Base-by-base conservation (phyloP, 257 asterid species). In the Gentiana straminea region DNA sequence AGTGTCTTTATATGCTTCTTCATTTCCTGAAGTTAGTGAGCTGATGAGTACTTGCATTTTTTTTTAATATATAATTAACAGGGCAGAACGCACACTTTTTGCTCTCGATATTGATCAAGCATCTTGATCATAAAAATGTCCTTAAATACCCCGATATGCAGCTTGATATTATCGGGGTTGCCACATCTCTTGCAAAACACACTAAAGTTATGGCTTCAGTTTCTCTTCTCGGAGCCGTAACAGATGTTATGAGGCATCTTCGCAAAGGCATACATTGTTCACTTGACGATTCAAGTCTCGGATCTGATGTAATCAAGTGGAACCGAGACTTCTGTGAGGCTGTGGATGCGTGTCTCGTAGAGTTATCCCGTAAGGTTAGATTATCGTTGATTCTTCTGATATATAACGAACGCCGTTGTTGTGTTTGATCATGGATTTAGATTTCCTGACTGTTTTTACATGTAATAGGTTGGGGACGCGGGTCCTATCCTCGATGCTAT, bases 231-330 rank as follows among this genome's bases (percentile, higher is more conserved):
- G 84, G 89, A 54, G 88, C 98, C 12, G 82, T 86, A 38, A 82
- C 86, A 55, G 98, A 86, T 75, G 63, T 86, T 63, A 84, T 86
- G 85, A 80, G 96, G 73, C 96, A 90, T 75, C 73, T 90, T 71
- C 85, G 94, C 41, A 90, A 84, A 70, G 79, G 94, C 64, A 90
- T 90, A 68, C 96, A 82, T 62, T 77, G 64, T 72, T 76, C 94
- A 10, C 78, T 82, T 35, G 96, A 89, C 41, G 94, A 86, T 53
- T 76, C 82, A 51, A 77, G 75, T 51, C 75, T 86, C 24, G 95
- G 86, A 61, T 80, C 81, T 8, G 91, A 90, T 51, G 57, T 75
- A 46, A 79, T 79, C 65, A 75, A 73, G 63, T 84, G 91, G 94
- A 90, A 90, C 56, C 67, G 67, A 66, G 76, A 66, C 50, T 86